Conservation (phyloP, 805 yeast species). For the Spathaspora arborariae region DNA sequence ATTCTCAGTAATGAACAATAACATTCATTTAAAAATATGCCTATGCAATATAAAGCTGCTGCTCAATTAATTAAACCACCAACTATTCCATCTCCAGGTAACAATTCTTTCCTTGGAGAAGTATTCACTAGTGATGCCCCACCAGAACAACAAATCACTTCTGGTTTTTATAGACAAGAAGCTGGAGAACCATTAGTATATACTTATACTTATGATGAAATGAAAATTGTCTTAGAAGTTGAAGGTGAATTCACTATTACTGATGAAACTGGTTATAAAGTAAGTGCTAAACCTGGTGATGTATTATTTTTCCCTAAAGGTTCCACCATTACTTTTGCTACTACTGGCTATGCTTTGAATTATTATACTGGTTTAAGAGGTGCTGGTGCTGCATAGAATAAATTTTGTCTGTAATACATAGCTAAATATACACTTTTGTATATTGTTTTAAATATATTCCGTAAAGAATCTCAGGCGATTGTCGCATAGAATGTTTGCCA, state of each 20-base stretch:
- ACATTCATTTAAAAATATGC: too few species aligned
- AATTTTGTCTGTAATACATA: not conserved
- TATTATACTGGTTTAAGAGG: constrained; percentile 62
- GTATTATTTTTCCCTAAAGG: constrained; percentile 66
- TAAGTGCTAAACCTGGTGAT: constrained; percentile 60
- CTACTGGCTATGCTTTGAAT: constrained; percentile 63
- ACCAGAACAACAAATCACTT: constrained; percentile 53
- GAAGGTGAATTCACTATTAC: constrained; percentile 60
- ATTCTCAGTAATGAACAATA: too few species aligned
- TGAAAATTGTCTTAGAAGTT: constrained; percentile 65
- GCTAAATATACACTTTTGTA: not conserved
- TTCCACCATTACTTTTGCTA: constrained; percentile 55
- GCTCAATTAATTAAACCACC: constrained; percentile 56
- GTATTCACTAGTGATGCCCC: constrained; percentile 59
- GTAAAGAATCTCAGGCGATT: too few species aligned
- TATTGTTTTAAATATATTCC: too few species aligned
- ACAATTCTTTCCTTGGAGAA: constrained; percentile 69
- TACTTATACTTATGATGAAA: constrained; percentile 60
- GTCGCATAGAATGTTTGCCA: too few species aligned
- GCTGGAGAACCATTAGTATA: constrained; percentile 67
- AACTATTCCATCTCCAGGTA: constrained; percentile 59
- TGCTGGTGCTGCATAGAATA: constrained; percentile 12
- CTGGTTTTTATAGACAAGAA: constrained; percentile 71
- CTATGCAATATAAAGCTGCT: constrained; percentile 51
- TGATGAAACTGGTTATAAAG: constrained; percentile 62